Percentiles rank a stretch among this genome's conserved stretches.
These are phyloP conservation scores for Myxozyma kluyveri DNA, from an alignment of 805 yeast genomes.

Conservation along the genomic window DNA sequence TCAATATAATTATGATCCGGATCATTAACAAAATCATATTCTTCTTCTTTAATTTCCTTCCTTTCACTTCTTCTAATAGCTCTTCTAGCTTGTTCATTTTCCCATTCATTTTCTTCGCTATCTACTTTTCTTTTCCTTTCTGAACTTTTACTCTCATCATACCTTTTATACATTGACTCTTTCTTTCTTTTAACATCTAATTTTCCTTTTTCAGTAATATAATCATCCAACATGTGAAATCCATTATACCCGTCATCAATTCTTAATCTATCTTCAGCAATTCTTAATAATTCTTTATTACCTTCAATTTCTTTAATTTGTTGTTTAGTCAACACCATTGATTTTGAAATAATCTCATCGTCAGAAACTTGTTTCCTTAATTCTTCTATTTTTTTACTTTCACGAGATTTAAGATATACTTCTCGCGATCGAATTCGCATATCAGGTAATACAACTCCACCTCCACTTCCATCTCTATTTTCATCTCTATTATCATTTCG, in stretches of 20 bases:
- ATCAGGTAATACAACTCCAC: constrained; percentile 35
- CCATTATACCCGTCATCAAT: constrained; percentile 39
- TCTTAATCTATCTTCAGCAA: constrained; percentile 45
- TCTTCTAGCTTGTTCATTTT: constrained; percentile 48
- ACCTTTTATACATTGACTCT: constrained; percentile 46
- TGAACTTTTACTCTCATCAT: constrained; percentile 30
- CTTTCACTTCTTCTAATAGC: constrained; percentile 37
- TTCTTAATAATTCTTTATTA: constrained; percentile 50
- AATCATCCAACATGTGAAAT: constrained; percentile 59
- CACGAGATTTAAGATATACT: constrained; percentile 48
- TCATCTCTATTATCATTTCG: neutral
- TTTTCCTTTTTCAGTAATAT: constrained; percentile 50
- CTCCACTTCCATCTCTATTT: too few species aligned
- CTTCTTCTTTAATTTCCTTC: constrained; percentile 13
- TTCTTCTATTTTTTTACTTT: constrained; percentile 46
- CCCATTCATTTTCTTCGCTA: constrained; percentile 48
- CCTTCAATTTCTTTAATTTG: constrained; percentile 54
- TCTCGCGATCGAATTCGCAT: constrained; percentile 52
- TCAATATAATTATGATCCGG: constrained; percentile 54
- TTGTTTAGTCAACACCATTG: constrained; percentile 44
- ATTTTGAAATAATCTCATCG: constrained; percentile 48
- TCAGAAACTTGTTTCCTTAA: constrained; percentile 49
- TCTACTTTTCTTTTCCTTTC: constrained; percentile 18
- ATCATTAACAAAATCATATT: constrained; percentile 76
- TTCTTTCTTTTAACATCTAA: constrained; percentile 56